phyloP scores from a whole-genome alignment of 2,329 filamentous ascomycete species.

The Pleochaeta shiraiana region DNA sequence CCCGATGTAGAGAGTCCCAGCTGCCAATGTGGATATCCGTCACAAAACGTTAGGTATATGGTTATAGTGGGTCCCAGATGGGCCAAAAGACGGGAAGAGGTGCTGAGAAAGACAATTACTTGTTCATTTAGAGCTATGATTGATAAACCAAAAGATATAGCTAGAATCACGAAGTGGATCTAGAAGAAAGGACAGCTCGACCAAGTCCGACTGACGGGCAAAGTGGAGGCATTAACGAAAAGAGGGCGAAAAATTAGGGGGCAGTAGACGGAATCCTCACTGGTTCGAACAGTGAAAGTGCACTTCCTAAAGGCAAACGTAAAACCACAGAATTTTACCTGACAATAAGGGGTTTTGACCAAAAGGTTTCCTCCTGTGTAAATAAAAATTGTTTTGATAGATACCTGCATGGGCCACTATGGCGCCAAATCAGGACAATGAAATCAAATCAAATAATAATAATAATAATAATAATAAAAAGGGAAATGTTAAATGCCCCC shows the following conservation, averaged over 20 bases:
- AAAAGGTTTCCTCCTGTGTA: conserved; percentile 1
- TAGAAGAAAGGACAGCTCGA: background rate
- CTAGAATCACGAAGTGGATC: background rate
- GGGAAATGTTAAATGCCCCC: too few relatives aligned
- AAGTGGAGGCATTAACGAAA: background rate
- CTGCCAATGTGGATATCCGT: background rate
- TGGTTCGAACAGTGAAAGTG: background rate
- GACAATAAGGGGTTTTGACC: background rate
- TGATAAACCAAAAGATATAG: background rate
- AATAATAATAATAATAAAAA: too few relatives aligned
- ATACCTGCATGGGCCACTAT: background rate
- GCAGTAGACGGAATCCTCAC: background rate
- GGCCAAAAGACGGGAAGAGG: background rate
- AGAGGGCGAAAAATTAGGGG: background rate
- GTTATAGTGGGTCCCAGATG: background rate
- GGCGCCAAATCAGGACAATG: conserved; percentile 1
- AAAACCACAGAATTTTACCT: background rate
- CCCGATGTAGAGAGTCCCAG: background rate
- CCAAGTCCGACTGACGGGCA: background rate
- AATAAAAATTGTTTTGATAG: background rate
- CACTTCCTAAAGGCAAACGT: background rate
- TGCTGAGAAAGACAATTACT: background rate
- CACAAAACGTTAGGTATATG: background rate
- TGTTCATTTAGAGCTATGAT: background rate
- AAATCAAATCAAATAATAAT: conserved; percentile 2